Evolutionary conservation across 257 asterid genomes (phyloP).

Genomic region (Paraleonurus japonicus): DNA sequence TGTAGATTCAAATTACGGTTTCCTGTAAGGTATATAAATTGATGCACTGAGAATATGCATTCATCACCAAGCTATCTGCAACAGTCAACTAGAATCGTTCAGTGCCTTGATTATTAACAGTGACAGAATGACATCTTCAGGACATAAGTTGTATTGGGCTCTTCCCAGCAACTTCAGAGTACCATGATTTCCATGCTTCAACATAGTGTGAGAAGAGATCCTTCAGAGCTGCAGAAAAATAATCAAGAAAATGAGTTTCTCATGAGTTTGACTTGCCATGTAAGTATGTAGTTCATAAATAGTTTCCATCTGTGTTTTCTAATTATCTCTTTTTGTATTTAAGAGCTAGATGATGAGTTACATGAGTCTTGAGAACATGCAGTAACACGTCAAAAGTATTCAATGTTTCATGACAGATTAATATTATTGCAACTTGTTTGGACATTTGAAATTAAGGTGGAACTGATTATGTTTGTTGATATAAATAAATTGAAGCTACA

Average conservation of each 20-base stretch:
- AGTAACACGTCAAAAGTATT: neutral
- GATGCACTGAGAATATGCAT: constrained; percentile 46
- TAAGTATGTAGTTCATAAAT: neutral
- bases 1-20: constrained; percentile 14
- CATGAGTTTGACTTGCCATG: neutral
- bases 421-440: neutral
- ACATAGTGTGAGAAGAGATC: constrained; percentile 87
- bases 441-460: neutral
- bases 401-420: neutral
- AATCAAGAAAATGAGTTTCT: constrained; percentile 25
- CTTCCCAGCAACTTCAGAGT: constrained; percentile 81
- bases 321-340: neutral
- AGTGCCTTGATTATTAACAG: constrained; percentile 18
- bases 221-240: constrained; percentile 60
- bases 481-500: neutral
- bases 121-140: constrained; percentile 18
- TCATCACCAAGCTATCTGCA: constrained; percentile 33
- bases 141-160: constrained; percentile 53
- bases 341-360: neutral
- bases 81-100: constrained; percentile 16
- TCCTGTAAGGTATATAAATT: constrained; percentile 8
- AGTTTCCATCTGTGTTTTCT: neutral
- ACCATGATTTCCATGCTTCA: constrained; percentile 97
- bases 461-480: neutral
- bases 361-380: neutral